phyloP scores from a whole-genome alignment of 768 basidiomycete genomes.

The Agrocybe praecox region DNA sequence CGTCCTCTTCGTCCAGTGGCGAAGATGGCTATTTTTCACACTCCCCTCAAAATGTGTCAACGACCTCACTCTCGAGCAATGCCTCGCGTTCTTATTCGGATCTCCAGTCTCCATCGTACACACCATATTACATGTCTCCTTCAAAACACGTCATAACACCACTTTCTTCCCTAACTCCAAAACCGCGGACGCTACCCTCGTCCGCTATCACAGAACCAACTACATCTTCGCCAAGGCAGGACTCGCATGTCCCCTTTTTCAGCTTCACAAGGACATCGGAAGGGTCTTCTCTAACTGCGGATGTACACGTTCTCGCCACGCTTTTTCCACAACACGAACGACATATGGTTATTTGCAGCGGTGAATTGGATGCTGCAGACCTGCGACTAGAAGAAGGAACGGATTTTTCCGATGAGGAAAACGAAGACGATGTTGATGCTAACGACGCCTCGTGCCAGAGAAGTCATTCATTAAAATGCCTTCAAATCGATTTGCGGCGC shows the following conservation, averaged over 20 bases:
- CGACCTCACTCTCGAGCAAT: slow-evolving; percentile 33
- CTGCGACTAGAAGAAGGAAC: slow-evolving; percentile 28
- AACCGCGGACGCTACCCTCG: background rate
- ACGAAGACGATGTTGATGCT: slow-evolving; percentile 9
- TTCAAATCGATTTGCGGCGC: slow-evolving; percentile 74
- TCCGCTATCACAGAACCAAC: slow-evolving; percentile 4
- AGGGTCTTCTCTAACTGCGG: slow-evolving; percentile 76
- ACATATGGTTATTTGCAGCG: slow-evolving; percentile 74
- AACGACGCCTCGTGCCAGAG: slow-evolving; percentile 28
- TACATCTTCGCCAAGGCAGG: slow-evolving; percentile 11
- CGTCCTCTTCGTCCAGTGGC: slow-evolving; percentile 35
- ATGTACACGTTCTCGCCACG: slow-evolving; percentile 64
- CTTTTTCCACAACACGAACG: slow-evolving; percentile 73
- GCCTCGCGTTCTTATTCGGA: slow-evolving; percentile 48
- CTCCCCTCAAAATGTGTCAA: slow-evolving; percentile 46
- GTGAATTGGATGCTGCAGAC: slow-evolving; percentile 65
- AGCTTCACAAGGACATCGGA: slow-evolving; percentile 78
- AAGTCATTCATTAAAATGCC: slow-evolving; percentile 56
- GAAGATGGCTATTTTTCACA: slow-evolving; percentile 67
- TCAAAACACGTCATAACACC: slow-evolving; percentile 41
- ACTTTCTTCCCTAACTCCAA: slow-evolving; percentile 3
- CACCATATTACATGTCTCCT: slow-evolving; percentile 28
- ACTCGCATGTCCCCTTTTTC: slow-evolving; percentile 65
- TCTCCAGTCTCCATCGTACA: slow-evolving; percentile 30
- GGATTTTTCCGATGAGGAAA: slow-evolving; percentile 41